Conservation (phyloP, 2,329 filamentous ascomycete genomes). For the Hymenoscyphus occultus region DNA sequence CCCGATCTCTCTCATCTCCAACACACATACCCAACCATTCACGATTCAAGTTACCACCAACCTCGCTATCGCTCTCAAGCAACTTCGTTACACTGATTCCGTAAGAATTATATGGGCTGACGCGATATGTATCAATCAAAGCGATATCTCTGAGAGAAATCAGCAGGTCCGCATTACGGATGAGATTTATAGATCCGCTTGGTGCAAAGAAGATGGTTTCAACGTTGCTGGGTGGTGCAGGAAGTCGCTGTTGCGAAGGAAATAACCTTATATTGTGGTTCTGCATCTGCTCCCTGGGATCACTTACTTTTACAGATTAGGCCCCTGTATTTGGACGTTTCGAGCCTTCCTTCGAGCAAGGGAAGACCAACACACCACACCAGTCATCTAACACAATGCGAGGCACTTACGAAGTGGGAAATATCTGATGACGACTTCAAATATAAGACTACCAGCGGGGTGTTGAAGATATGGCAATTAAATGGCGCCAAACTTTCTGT, state of each 20-base stretch:
- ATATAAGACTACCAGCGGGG: neutral
- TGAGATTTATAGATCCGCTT: slow-evolving; percentile 29
- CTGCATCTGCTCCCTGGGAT: neutral
- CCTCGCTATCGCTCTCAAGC: slow-evolving; percentile 9
- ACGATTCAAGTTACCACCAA: neutral
- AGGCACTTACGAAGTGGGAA: neutral
- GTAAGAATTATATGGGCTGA: slow-evolving; percentile 26
- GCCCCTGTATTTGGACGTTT: neutral
- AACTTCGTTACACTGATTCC: slow-evolving; percentile 1
- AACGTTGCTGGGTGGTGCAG: slow-evolving; percentile 5
- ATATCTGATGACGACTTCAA: neutral
- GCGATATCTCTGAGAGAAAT: slow-evolving; percentile 19
- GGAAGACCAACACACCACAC: neutral
- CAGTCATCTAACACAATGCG: neutral
- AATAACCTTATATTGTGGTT: neutral
- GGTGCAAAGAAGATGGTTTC: slow-evolving; percentile 1
- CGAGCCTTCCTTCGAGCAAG: neutral
- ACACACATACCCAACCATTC: neutral
- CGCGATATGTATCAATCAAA: slow-evolving; percentile 30
- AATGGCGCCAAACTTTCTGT: neutral
- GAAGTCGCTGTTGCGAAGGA: slow-evolving; percentile 4
- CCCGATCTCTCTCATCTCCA: neutral
- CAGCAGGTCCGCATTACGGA: slow-evolving; percentile 28
- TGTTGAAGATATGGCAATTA: neutral
- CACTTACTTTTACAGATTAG: neutral